Base-by-base conservation (phyloP, 2,329 filamentous ascomycete genomes). In the Microdochium bolleyi region DNA sequence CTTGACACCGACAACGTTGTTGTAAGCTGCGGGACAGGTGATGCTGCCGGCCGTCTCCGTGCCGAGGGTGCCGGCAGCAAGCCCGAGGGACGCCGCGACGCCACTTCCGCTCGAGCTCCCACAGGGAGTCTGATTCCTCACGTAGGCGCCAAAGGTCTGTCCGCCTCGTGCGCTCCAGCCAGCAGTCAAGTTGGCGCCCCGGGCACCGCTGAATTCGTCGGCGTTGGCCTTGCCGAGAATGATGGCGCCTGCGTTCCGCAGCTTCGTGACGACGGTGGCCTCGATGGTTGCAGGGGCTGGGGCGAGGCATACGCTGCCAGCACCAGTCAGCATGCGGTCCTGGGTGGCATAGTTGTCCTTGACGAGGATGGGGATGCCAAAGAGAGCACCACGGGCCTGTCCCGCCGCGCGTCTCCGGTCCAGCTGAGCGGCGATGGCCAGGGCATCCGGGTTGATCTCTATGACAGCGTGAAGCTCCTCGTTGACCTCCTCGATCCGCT, bases 1-100 rank as follows among this genome's bases (percentile, higher is more conserved):
- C 64, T 85, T 86, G 60, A 89, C 82, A 1, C 84, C 85, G 0
- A 87, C 84, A 3, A 88, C 63, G 53, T 84, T 85, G 68, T 80
- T 86, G 4, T 56, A 50, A 46, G 66, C 60, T 0, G 71, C 62
- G 0, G 86, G 85, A 10, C 72, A 73, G 3, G 87, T 62, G 52
- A 89, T 86, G 19, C 79, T 84, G 3, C 84, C 85, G 54, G 74
- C 74, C 0, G 85, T 88, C 64, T 85, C 85, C 0, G 83, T 80
- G 7, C 84, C 84, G 2, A 88, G 62, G 4, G 77, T 61, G 8
- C 78, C 81, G 48, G 80, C 68, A 0, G 82, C 79, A 2, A 87
- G 72, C 1, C 82, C 84, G 22, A 87, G 64, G 27, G 80, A 79
- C 24, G 74, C 75, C 5, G 76, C 70, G 0, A 88, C 84, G 41